These are phyloP conservation scores for Leishmania tarentolae DNA, from an alignment of 208 protist species.

Conservation along the genomic window DNA sequence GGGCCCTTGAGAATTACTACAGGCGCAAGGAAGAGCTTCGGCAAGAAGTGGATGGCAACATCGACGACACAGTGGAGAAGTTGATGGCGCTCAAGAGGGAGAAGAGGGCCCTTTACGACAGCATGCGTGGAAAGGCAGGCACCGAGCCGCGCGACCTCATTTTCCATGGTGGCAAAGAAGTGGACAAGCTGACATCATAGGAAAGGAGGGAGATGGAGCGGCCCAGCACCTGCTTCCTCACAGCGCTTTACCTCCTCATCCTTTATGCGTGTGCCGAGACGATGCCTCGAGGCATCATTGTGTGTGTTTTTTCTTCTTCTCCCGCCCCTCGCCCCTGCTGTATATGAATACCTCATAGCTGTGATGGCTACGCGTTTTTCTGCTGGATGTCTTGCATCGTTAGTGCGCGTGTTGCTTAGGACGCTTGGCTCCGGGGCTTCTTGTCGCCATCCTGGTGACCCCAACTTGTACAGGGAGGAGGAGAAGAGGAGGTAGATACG, in stretches of 20 bases:
- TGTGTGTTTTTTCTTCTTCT: too few species aligned
- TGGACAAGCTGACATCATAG: slow-evolving; percentile 44
- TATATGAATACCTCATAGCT: too few species aligned
- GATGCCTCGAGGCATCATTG: background rate
- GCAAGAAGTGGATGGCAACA: slow-evolving; percentile 61
- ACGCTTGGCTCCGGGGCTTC: background rate
- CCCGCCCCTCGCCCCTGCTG: too few species aligned
- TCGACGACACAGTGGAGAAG: slow-evolving; percentile 70
- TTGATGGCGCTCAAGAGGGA: slow-evolving; percentile 56
- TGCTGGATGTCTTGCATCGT: background rate
- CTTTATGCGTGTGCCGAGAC: background rate
- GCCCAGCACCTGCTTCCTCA: background rate
- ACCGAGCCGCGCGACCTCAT: slow-evolving; percentile 61
- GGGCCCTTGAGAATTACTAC: slow-evolving; percentile 58
- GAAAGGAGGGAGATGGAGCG: background rate
- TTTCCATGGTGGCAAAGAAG: slow-evolving; percentile 48
- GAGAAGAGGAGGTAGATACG: background rate
- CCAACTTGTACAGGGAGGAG: background rate
- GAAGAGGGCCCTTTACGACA: slow-evolving; percentile 39
- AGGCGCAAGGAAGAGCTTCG: slow-evolving; percentile 73
- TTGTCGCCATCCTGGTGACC: background rate
- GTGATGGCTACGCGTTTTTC: background rate
- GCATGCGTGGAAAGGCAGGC: slow-evolving; percentile 21
- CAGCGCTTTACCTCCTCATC: background rate
- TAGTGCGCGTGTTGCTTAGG: background rate